Evolutionary conservation across 2,329 filamentous ascomycete genomes (phyloP).

Genomic region (Diplodia mutila): DNA sequence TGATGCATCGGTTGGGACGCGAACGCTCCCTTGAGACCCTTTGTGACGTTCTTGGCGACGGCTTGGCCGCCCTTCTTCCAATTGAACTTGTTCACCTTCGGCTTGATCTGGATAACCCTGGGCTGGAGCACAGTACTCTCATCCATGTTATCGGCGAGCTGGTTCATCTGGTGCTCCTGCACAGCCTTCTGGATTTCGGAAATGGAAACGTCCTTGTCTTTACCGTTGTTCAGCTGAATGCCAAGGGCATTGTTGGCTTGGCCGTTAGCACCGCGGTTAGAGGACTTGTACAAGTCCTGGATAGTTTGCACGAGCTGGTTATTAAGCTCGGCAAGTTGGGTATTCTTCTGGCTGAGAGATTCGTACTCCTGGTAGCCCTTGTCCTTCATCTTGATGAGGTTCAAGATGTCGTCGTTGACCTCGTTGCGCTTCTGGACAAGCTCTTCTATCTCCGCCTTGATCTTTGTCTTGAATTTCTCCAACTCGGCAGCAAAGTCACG

Average conservation of each 20-base stretch:
- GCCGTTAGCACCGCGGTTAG: slow-evolving; percentile 53
- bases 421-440: slow-evolving; percentile 86
- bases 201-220: slow-evolving; percentile 44
- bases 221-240: slow-evolving; percentile 56
- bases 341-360: slow-evolving; percentile 90
- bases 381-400: slow-evolving; percentile 82
- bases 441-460: slow-evolving; percentile 76
- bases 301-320: slow-evolving; percentile 94
- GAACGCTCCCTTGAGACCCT: slow-evolving; percentile 91
- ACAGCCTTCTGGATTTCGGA: slow-evolving; percentile 49
- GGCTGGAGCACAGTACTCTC: slow-evolving; percentile 70
- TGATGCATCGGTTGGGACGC: slow-evolving; percentile 63
- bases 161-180: slow-evolving; percentile 43
- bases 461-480: slow-evolving; percentile 77
- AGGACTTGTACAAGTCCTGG: slow-evolving; percentile 87
- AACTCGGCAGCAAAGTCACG: slow-evolving; percentile 66
- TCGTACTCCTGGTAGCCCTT: slow-evolving; percentile 95
- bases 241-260: slow-evolving; percentile 64
- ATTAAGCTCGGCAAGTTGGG: slow-evolving; percentile 88
- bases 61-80: slow-evolving; percentile 98
- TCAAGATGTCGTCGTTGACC: slow-evolving; percentile 81
- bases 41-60: slow-evolving; percentile 90
- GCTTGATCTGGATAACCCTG: slow-evolving; percentile 93
- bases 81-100: slow-evolving; percentile 92
- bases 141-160: slow-evolving; percentile 63